Percentiles rank a stretch among this genome's conserved stretches.
Conservation (phyloP, 1,139 yeast genomes). For the Taiozyma sp. region DNA sequence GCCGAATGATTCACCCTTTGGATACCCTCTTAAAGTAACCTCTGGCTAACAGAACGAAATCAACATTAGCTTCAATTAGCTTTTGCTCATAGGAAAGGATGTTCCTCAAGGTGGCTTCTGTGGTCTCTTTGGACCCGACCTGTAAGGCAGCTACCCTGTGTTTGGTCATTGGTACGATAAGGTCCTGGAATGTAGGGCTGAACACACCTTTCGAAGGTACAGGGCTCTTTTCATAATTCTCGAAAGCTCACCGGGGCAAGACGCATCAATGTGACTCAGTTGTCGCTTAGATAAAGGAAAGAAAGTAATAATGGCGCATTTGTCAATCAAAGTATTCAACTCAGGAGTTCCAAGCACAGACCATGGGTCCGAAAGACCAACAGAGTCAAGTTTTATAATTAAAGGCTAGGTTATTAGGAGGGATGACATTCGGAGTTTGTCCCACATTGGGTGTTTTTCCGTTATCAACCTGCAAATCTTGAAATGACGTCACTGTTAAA, state of each 20-base stretch:
- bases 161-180: constrained; percentile 13
- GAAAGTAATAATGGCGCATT: background rate
- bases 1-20: constrained; percentile 36
- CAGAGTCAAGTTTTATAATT: background rate
- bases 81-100: constrained; percentile 33
- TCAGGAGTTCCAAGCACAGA: background rate
- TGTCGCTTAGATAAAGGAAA: background rate
- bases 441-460: too few relatives aligned
- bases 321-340: background rate
- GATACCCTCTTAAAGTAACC: constrained; percentile 38
- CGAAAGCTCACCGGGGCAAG: background rate
- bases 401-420: too few relatives aligned
- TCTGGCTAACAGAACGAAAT: constrained; percentile 37
- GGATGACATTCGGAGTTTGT: too few relatives aligned
- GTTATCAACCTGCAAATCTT: too few relatives aligned
- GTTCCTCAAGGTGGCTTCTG: constrained; percentile 30
- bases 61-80: constrained; percentile 26
- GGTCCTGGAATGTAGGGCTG: background rate
- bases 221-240: background rate
- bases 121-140: constrained; percentile 32
- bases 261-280: background rate
- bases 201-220: background rate
- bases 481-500: too few relatives aligned
- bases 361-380: background rate
- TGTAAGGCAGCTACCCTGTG: constrained; percentile 34